A percentile compares a stretch with the other conserved stretches of the same genome.
Evolutionary conservation across 345 rosid genomes (phyloP).

Genomic region (Combretum micranthum): DNA sequence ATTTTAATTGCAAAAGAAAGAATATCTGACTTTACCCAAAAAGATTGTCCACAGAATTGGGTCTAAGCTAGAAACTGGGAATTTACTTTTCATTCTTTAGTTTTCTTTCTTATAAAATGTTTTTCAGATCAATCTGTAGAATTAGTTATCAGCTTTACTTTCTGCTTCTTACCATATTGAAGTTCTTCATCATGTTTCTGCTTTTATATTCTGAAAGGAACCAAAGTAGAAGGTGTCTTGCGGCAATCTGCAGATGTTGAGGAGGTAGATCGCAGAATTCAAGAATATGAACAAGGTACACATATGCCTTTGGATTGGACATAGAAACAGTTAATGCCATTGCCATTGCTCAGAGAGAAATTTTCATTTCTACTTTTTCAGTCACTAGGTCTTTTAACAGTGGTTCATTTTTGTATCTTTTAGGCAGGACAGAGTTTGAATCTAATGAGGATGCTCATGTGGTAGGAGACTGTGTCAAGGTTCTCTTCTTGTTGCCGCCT

Average conservation of each 20-base stretch:
- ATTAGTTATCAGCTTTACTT: background rate
- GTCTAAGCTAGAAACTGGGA: too few relatives aligned
- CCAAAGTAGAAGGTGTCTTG: conserved; percentile 80
- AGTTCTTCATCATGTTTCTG: too few relatives aligned
- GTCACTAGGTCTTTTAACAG: background rate
- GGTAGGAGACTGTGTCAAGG: conserved; percentile 98
- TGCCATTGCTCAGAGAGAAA: too few relatives aligned
- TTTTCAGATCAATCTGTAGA: too few relatives aligned
- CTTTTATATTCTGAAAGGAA: conserved; percentile 43
- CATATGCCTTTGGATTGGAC: conserved; percentile 5
- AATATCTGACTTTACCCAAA: too few relatives aligned
- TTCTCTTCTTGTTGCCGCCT: conserved; percentile 20
- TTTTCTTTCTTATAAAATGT: too few relatives aligned
- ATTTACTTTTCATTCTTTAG: too few relatives aligned
- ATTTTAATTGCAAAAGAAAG: too few relatives aligned
- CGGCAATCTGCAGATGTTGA: conserved; percentile 98
- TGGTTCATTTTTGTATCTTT: conserved; percentile 3
- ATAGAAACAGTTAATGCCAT: too few relatives aligned
- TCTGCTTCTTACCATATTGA: conserved; percentile 1
- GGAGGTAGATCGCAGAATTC: conserved; percentile 92
- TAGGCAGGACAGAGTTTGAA: conserved; percentile 85
- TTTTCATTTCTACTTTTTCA: conserved; percentile 6
- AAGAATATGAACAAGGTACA: conserved; percentile 93
- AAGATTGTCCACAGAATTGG: too few relatives aligned
- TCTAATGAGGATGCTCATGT: conserved; percentile 94